phyloP scores from a whole-genome alignment of 495 filamentous ascomycete genomes.

The Xylaria curta region DNA sequence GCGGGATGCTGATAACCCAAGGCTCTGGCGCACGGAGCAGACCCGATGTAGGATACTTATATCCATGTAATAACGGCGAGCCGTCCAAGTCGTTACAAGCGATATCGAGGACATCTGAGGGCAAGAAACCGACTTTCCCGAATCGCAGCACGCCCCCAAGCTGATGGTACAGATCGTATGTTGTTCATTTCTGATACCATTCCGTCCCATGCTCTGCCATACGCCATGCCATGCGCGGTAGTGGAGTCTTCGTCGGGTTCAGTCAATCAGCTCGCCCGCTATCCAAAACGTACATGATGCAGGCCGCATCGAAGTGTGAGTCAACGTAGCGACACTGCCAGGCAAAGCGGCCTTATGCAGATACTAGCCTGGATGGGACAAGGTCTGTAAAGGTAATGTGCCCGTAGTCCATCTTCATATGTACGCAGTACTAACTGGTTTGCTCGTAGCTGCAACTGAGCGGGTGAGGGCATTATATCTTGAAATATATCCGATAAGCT shows the following conservation, averaged over 20 bases:
- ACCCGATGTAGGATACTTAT: neutral
- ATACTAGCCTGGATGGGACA: conserved; percentile 11
- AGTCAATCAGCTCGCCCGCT: conserved; percentile 23
- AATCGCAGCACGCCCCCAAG: conserved; percentile 5
- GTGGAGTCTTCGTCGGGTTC: conserved; percentile 20
- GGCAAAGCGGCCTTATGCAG: conserved; percentile 26
- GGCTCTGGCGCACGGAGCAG: neutral
- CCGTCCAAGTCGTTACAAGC: too few relatives aligned
- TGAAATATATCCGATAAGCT: neutral
- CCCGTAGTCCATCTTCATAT: neutral
- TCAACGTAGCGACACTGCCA: conserved; percentile 19
- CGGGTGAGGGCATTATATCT: neutral
- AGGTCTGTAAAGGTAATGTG: conserved; percentile 11
- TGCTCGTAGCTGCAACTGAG: neutral
- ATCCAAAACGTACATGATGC: conserved; percentile 23
- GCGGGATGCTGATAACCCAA: conserved; percentile 18
- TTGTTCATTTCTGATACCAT: conserved; percentile 12
- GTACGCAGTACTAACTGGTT: neutral
- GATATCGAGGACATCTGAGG: neutral
- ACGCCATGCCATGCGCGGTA: conserved; percentile 16
- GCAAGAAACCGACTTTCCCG: conserved; percentile 15
- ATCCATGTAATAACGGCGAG: neutral
- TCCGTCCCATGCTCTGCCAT: conserved; percentile 13
- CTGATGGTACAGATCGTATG: conserved; percentile 23
- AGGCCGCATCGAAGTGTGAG: conserved; percentile 28